A percentile compares a stretch with the other conserved stretches of the same genome.
Evolutionary conservation across 2,329 filamentous ascomycete genomes (phyloP).

Genomic region (Fusarium concolor): DNA sequence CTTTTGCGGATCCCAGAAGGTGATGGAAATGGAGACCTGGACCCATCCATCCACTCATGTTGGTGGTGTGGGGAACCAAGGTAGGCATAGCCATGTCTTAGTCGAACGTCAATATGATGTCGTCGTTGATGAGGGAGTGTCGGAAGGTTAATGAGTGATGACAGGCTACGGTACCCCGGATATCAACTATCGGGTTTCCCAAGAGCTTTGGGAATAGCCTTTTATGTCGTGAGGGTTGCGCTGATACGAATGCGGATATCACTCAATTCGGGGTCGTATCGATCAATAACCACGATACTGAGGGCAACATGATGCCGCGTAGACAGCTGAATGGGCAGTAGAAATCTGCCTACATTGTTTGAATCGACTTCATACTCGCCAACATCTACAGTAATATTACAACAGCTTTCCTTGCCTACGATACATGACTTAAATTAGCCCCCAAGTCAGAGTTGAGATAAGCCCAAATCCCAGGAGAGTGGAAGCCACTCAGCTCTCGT

Average conservation of each 20-base stretch:
- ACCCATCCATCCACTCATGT: not conserved
- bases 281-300: not conserved
- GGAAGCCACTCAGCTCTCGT: constrained; percentile 13
- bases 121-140: constrained; percentile 6
- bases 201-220: constrained; percentile 23
- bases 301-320: not conserved
- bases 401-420: constrained; percentile 1
- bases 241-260: constrained; percentile 24
- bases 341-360: not conserved
- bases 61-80: constrained; percentile 37
- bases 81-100: constrained; percentile 11
- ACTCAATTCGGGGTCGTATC: constrained; percentile 7
- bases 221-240: constrained; percentile 18
- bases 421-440: constrained; percentile 30
- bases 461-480: constrained; percentile 1
- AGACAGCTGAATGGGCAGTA: not conserved
- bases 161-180: constrained; percentile 27
- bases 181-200: constrained; percentile 2
- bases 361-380: not conserved
- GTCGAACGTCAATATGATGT: constrained; percentile 37
- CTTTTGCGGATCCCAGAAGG: constrained; percentile 35
- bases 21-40: constrained; percentile 16
- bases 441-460: constrained; percentile 9
- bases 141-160: constrained; percentile 1
- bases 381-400: not conserved